Evolutionary conservation across 202 grass and related monocot genomes (phyloP).

Genomic region (Elaeis oleifera): DNA sequence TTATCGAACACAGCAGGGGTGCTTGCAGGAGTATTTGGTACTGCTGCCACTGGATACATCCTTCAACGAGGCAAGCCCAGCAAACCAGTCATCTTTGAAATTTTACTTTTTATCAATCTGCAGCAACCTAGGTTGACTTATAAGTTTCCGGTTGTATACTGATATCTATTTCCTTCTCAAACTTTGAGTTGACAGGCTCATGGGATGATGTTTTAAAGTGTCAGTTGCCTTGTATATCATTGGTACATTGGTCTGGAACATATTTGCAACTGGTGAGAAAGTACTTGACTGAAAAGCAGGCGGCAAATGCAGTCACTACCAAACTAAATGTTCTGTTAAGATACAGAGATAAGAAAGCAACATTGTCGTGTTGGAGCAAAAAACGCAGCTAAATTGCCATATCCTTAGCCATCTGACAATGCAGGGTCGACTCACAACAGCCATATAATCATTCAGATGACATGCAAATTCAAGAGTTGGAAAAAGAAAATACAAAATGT

Average conservation of each 20-base stretch:
- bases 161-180: neutral
- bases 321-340: neutral
- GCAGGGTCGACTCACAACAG: too few relatives aligned
- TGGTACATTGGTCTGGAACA: conserved; percentile 91
- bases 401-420: too few relatives aligned
- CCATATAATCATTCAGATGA: too few relatives aligned
- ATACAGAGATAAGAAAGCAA: neutral
- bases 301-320: neutral
- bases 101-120: too few relatives aligned
- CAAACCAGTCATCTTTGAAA: too few relatives aligned
- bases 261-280: conserved; percentile 89
- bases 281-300: conserved; percentile 51
- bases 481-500: too few relatives aligned
- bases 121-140: too few relatives aligned
- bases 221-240: conserved; percentile 70
- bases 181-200: conserved; percentile 44
- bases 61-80: conserved; percentile 60
- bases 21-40: conserved; percentile 96
- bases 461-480: too few relatives aligned
- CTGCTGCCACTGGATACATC: conserved; percentile 88
- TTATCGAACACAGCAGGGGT: conserved; percentile 94
- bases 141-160: neutral
- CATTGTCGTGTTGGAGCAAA: too few relatives aligned
- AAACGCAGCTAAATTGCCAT: too few relatives aligned
- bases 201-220: conserved; percentile 94